Evolutionary conservation across 2,329 filamentous ascomycete genomes (phyloP).

Genomic region (Pestalotiopsis sp.): DNA sequence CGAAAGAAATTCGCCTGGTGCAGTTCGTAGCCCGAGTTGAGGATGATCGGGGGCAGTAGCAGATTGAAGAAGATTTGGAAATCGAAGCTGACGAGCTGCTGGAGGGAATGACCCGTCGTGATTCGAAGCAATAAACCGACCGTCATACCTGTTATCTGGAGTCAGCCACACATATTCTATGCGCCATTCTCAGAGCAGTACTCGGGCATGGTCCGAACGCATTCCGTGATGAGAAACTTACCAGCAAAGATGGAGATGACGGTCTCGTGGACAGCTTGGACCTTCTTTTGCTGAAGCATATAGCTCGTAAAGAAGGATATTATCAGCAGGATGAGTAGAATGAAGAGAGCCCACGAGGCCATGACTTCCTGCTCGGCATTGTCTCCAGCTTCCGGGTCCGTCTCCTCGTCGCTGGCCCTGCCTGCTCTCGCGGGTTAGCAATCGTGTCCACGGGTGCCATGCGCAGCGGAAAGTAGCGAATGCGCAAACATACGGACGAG

Average conservation of each 20-base stretch:
- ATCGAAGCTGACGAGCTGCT: constrained; percentile 92
- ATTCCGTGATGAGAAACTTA: constrained; percentile 42
- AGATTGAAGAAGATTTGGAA: constrained; percentile 99
- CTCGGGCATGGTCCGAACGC: constrained; percentile 14
- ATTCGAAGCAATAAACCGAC: constrained; percentile 88
- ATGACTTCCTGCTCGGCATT: constrained; percentile 91
- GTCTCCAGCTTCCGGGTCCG: constrained; percentile 61
- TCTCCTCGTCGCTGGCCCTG: constrained; percentile 48
- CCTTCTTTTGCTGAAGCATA: constrained; percentile 92
- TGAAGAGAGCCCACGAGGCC: constrained; percentile 96
- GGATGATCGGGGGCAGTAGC: constrained; percentile 95
- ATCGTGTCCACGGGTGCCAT: not conserved
- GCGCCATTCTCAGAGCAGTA: not conserved
- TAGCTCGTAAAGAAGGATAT: constrained; percentile 96
- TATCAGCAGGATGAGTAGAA: constrained; percentile 92
- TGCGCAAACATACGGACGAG: constrained; percentile 38
- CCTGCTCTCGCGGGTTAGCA: constrained; percentile 33
- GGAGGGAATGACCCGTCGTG: constrained; percentile 79
- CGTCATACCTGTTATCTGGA: constrained; percentile 73
- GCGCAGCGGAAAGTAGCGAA: not conserved
- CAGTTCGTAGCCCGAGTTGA: constrained; percentile 94
- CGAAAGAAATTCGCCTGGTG: constrained; percentile 99
- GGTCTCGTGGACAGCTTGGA: constrained; percentile 96
- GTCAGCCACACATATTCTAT: not conserved
- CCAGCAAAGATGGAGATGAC: constrained; percentile 98